Percentiles rank a stretch among this genome's conserved stretches.
phyloP scores from a whole-genome alignment of 441 rosid species.

The Mallotus japonicus region DNA sequence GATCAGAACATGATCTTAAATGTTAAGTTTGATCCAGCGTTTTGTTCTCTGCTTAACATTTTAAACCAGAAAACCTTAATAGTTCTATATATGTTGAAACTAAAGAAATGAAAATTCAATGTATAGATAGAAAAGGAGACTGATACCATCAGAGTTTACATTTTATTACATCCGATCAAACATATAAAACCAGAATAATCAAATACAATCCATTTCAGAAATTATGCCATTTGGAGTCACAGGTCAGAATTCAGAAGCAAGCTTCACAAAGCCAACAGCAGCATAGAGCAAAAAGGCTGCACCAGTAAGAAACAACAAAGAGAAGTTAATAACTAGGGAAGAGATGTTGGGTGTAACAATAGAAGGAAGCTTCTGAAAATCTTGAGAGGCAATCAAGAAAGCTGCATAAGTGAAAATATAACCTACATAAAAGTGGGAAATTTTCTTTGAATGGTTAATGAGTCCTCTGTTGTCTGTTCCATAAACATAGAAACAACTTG shows the following conservation, averaged over 20 bases:
- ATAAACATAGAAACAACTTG: neutral
- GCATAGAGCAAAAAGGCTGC: slow-evolving; percentile 64
- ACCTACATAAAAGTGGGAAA: too few relatives aligned
- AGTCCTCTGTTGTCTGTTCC: neutral
- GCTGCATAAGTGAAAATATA: too few relatives aligned
- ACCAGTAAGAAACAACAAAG: slow-evolving; percentile 1
- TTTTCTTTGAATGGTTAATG: too few relatives aligned
- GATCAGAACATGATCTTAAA: neutral
- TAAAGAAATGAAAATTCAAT: neutral
- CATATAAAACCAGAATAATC: neutral
- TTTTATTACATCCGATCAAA: slow-evolving; percentile 7
- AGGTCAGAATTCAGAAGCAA: slow-evolving; percentile 35
- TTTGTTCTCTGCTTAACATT: neutral
- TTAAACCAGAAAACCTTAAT: neutral
- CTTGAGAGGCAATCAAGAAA: too few relatives aligned
- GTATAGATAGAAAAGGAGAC: neutral
- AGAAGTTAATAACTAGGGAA: neutral
- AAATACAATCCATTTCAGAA: neutral
- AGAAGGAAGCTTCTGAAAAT: neutral
- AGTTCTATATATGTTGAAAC: neutral
- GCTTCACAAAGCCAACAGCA: slow-evolving; percentile 67
- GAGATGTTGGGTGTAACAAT: neutral
- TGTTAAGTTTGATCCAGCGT: neutral
- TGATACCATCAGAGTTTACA: neutral
- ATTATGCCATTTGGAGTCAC: neutral